Base-by-base conservation (phyloP, 2,329 filamentous ascomycete species). In the Fonsecaea erecta region DNA sequence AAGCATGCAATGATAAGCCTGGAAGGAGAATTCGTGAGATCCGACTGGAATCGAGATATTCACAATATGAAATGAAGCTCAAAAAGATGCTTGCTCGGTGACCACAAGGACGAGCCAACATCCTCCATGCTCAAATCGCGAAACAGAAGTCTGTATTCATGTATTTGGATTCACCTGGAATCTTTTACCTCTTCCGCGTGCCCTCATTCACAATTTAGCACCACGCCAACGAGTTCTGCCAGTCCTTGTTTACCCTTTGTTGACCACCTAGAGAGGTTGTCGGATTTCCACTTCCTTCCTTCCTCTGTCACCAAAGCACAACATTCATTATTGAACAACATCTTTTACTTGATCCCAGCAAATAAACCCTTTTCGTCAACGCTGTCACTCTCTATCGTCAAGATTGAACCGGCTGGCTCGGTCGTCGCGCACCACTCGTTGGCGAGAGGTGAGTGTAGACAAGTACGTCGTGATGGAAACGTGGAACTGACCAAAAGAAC, bases 361-460 rank as follows among this genome's bases (percentile, higher is more conserved):
- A 11, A 48, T 30, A 3, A 21, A 48, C 2, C 43, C 43, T 48
- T 48, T 21, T 12, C 2, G 12, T 48, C 43, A 48, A 26, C 28
- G 21, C n/a, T n/a, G 14, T 37, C 40, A 32, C 40, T 58, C 28
- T 40, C 30, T 63, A 26, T 52, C 57, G 14, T 60, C 35, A 53
- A 40, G 26, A 24, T 18, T 9, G 26, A 34, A 16, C 43, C 53
- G 53, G 54, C 61, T 63, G 61, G 53, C 6, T 63, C 61, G 53
- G 53, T 64, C 30, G 7, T 52, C 30, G 11, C 26, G 28, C 18
- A 34, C 24, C 51, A 32, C 32, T 53, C 43, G 40, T 46, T 18
- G 26, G 32, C 32, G 37, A 35, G 55, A 32, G 51, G 63, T 60
- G 28, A 54, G 61, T 40, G 28, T 32, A 26, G 30, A 14, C 8